phyloP scores from a whole-genome alignment of 2,329 filamentous ascomycete species.

The Phaeophleospora eucalypticola region DNA sequence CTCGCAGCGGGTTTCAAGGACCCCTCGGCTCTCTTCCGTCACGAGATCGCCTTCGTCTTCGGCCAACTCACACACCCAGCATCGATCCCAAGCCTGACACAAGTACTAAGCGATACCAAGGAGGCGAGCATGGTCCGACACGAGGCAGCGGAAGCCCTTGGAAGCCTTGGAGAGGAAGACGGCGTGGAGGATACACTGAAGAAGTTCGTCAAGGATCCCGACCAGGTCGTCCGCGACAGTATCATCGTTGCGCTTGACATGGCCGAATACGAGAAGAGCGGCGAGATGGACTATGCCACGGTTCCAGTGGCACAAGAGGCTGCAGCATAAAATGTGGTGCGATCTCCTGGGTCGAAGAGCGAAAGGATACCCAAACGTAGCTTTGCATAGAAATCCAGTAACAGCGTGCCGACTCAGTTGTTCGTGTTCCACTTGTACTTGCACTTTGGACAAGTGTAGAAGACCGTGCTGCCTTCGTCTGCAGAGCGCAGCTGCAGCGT shows the following conservation, averaged over 20 bases:
- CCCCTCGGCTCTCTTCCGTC: conserved; percentile 85
- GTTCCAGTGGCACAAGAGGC: conserved; percentile 54
- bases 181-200: conserved; percentile 84
- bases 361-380: neutral
- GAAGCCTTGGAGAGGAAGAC: conserved; percentile 86
- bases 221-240: conserved; percentile 91
- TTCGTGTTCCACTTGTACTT: conserved; percentile 69
- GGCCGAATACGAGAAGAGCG: conserved; percentile 91
- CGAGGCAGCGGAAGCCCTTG: conserved; percentile 92
- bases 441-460: conserved; percentile 77
- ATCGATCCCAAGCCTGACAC: conserved; percentile 85
- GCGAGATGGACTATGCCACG: conserved; percentile 85
- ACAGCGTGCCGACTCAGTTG: conserved; percentile 52
- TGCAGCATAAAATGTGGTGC: conserved; percentile 13
- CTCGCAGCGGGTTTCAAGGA: conserved; percentile 83
- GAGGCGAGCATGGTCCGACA: conserved; percentile 97
- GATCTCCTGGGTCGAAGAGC: neutral
- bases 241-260: conserved; percentile 95
- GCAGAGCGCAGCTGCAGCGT: conserved; percentile 84
- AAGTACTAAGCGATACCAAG: conserved; percentile 68
- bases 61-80: conserved; percentile 93
- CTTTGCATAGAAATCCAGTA: neutral
- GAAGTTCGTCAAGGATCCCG: conserved; percentile 81
- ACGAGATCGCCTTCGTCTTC: conserved; percentile 98
- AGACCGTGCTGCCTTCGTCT: conserved; percentile 90